phyloP scores from a whole-genome alignment of 495 filamentous ascomycete species.

The Penicillium desertorum region DNA sequence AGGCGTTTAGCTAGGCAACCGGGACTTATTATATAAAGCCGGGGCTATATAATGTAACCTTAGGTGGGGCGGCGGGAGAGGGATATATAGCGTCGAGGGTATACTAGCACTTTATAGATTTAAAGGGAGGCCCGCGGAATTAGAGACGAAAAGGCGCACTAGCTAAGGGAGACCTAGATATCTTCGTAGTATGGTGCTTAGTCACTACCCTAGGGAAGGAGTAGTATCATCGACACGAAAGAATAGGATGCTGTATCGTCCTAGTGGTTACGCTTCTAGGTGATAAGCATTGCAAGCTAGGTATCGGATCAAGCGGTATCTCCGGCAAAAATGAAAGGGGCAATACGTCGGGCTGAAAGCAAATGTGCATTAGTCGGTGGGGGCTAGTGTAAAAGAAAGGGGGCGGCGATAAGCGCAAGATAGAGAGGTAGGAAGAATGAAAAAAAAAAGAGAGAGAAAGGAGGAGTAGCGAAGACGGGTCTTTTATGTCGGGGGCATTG shows the following conservation, averaged over 20 bases:
- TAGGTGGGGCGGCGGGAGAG: no score
- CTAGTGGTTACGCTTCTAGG: background rate
- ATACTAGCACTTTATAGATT: background rate
- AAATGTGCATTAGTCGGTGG: slow-evolving; percentile 2
- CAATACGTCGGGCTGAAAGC: slow-evolving; percentile 10
- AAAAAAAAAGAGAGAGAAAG: slow-evolving; percentile 1
- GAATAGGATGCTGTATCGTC: slow-evolving; percentile 1
- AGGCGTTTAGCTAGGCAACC: no score
- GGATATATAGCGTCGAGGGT: no score
- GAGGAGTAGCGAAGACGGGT: no score
- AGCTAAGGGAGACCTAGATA: slow-evolving; percentile 2
- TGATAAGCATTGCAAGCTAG: slow-evolving; percentile 6
- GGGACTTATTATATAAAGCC: no score
- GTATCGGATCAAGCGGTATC: slow-evolving; percentile 6
- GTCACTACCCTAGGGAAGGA: slow-evolving; percentile 2
- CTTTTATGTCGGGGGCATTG: no score
- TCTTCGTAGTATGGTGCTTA: slow-evolving; percentile 1
- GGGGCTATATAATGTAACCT: no score
- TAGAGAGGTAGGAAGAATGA: slow-evolving; percentile 1
- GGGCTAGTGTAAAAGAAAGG: slow-evolving; percentile 3
- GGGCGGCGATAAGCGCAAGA: slow-evolving; percentile 9
- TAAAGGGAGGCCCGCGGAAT: background rate
- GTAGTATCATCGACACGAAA: slow-evolving; percentile 8
- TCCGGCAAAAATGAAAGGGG: slow-evolving; percentile 8
- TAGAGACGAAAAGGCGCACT: background rate